These are phyloP conservation scores for Graphilbum fragrans DNA, from an alignment of 2,329 filamentous ascomycete genomes.

Conservation along the genomic window DNA sequence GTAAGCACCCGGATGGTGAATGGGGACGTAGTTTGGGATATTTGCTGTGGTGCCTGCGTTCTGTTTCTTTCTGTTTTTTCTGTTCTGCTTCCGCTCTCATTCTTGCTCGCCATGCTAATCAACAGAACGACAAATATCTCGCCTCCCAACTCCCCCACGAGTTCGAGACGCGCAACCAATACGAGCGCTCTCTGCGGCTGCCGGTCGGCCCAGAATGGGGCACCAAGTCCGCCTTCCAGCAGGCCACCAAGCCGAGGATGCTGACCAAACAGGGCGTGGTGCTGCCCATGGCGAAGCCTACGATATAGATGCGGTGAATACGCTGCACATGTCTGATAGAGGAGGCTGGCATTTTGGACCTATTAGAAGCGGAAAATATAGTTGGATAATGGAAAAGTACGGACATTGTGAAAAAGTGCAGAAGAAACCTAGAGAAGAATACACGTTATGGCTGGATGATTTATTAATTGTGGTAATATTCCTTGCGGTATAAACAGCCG, in stretches of 20 bases:
- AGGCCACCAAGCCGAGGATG: slow-evolving; percentile 76
- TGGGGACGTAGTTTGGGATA: too few relatives aligned
- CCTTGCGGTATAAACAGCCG: too few relatives aligned
- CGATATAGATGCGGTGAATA: slow-evolving; percentile 7
- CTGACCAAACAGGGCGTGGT: slow-evolving; percentile 88
- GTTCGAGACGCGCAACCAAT: slow-evolving; percentile 81
- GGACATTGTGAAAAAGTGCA: slow-evolving; percentile 15
- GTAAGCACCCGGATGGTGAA: too few relatives aligned
- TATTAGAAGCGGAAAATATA: too few relatives aligned
- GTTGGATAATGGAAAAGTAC: too few relatives aligned
- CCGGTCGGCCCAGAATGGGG: slow-evolving; percentile 91
- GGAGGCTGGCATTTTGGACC: too few relatives aligned
- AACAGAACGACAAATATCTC: slow-evolving; percentile 72
- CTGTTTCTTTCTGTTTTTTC: background rate
- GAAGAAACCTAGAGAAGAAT: too few relatives aligned
- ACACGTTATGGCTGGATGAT: too few relatives aligned
- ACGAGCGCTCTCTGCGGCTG: slow-evolving; percentile 75
- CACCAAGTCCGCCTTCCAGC: slow-evolving; percentile 92
- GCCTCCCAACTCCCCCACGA: slow-evolving; percentile 74
- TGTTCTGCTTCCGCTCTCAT: slow-evolving; percentile 8
- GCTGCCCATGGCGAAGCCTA: slow-evolving; percentile 72
- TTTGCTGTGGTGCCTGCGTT: background rate
- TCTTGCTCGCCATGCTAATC: slow-evolving; percentile 3
- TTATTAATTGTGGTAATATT: too few relatives aligned
- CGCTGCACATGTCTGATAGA: too few relatives aligned